Base-by-base conservation (phyloP, 352 stramenopile genomes). In the Globisporangium acanthophoron region DNA sequence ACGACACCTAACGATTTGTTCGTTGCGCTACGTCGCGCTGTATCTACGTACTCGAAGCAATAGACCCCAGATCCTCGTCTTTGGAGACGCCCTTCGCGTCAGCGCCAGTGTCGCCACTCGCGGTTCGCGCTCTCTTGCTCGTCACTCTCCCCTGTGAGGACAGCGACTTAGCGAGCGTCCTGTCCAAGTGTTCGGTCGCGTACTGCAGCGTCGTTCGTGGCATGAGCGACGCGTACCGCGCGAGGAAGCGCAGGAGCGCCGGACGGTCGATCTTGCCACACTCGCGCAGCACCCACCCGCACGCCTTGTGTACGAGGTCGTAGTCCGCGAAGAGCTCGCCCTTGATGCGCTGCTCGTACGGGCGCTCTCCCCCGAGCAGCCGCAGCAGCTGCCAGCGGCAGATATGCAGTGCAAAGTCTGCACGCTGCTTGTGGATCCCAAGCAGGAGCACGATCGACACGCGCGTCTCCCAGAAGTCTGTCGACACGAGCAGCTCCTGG, bases 241-340 rank as follows among this genome's bases (percentile, higher is more conserved):
- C 13, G 8, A 69, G 53, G 18, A 69, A 69, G 6, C 0, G 1
- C n/a, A 56, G 15, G 0, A 69, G 53, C 18, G 24, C 45, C 6
- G 37, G 24, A 4, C 45, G 54, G 21, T 67, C 58, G 9, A 3
- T 21, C 6, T 45, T 41, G 0, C 58, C 62, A 12, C 47, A 50
- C 37, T 69, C 62, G 15, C 62, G 62, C 7, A 69, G 52, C 31
- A 69, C 52, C 62, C 62, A 69, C 15, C 62, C 62, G 0, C 56
- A 58, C 13, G 62, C 62, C 27, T 66, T 65, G 58, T 69, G 52
- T 29, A 69, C 56, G 12, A 69, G 43, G 31, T 69, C 62, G 37
- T 62, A 58, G 27, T 63, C 62, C 20, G 5, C 33, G 35, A 69
- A 69, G 1, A n/a, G 3, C 44, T 58, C 52, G 24, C 43, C 54